Conservation (phyloP, 2,329 filamentous ascomycete species). For the Niveomyces coronatus region DNA sequence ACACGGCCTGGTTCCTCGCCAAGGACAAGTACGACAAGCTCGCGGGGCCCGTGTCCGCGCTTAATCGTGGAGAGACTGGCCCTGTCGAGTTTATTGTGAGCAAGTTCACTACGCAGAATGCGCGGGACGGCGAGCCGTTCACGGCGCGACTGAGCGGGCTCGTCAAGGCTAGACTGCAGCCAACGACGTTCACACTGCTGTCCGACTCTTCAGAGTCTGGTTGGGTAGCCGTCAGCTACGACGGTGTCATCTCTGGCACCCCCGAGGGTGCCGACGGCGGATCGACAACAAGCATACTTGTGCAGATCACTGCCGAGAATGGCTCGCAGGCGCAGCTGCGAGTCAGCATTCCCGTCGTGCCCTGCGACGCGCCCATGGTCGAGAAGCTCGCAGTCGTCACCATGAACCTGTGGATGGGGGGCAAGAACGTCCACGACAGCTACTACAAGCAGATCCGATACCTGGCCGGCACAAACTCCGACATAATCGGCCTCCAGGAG, state of each 20-base stretch:
- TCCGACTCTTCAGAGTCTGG: conserved; percentile 12
- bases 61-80: conserved; percentile 7
- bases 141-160: conserved; percentile 23
- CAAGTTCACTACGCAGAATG: conserved; percentile 25
- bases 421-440: conserved; percentile 24
- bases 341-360: conserved; percentile 24
- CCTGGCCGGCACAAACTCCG: conserved; percentile 20
- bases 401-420: conserved; percentile 31
- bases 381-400: conserved; percentile 25
- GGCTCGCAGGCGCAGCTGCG: conserved; percentile 16
- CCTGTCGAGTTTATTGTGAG: conserved; percentile 20
- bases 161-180: conserved; percentile 17
- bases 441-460: conserved; percentile 29
- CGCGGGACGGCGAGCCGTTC: conserved; percentile 23
- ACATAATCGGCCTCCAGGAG: conserved; percentile 30
- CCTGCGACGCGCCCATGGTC: conserved; percentile 19
- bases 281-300: conserved; percentile 15
- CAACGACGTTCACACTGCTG: conserved; percentile 19
- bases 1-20: conserved; percentile 4
- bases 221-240: conserved; percentile 24
- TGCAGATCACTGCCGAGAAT: conserved; percentile 19
- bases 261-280: conserved; percentile 16
- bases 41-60: neutral
- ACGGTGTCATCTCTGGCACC: conserved; percentile 26
- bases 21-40: conserved; percentile 3